phyloP scores from a whole-genome alignment of 768 basidiomycete species.

The Daedaleopsis nitida region DNA sequence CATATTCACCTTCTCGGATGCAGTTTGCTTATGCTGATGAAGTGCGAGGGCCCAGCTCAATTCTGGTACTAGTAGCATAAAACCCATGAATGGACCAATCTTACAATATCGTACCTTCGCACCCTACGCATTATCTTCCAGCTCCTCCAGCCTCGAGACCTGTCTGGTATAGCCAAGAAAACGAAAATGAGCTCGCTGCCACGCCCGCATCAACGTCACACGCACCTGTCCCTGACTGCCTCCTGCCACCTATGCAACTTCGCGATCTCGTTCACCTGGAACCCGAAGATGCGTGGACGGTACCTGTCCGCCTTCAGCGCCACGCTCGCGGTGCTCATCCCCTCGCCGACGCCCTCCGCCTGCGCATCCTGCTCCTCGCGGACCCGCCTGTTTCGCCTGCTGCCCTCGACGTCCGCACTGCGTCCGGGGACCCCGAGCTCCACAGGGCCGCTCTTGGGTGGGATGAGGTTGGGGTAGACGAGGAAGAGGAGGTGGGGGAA shows the following conservation, averaged over 20 bases:
- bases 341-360: constrained; percentile 61
- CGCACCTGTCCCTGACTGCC: constrained; percentile 83
- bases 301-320: constrained; percentile 92
- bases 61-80: background rate
- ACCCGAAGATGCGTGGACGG: constrained; percentile 93
- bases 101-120: background rate
- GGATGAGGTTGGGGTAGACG: constrained; percentile 92
- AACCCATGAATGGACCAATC: constrained; percentile 3
- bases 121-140: constrained; percentile 30
- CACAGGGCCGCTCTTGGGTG: constrained; percentile 68
- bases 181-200: background rate
- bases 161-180: constrained; percentile 35
- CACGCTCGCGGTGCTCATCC: constrained; percentile 74
- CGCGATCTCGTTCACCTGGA: constrained; percentile 93
- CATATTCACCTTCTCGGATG: background rate
- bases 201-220: constrained; percentile 4
- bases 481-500: constrained; percentile 97
- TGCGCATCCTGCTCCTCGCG: constrained; percentile 53
- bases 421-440: constrained; percentile 36
- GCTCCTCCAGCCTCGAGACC: constrained; percentile 41
- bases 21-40: background rate
- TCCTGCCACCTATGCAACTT: constrained; percentile 96
- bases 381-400: constrained; percentile 35
- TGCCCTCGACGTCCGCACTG: constrained; percentile 24
- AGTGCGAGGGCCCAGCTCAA: background rate